These are phyloP conservation scores for Rhizopogon roseolus DNA, from an alignment of 768 basidiomycete species.

Conservation along the genomic window DNA sequence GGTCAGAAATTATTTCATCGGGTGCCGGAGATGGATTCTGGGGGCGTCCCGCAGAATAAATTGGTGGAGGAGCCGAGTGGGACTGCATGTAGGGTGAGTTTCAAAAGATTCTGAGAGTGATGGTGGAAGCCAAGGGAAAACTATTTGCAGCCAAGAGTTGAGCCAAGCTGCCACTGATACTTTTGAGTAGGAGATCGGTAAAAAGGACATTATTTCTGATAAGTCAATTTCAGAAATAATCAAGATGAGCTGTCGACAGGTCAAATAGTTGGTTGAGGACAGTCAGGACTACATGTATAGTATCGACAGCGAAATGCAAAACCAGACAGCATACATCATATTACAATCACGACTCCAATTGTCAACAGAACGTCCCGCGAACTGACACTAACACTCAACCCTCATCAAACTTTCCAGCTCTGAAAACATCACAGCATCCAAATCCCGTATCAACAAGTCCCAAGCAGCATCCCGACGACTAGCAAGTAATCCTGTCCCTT, in stretches of 20 bases:
- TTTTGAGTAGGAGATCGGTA: background rate
- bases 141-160: too few species aligned
- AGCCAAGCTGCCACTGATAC: background rate
- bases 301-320: constrained; percentile 1
- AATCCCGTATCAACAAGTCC: constrained; percentile 69
- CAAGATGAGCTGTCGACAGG: background rate
- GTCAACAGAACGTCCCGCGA: background rate
- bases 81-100: constrained; percentile 18
- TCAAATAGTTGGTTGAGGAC: background rate
- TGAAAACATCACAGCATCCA: constrained; percentile 70
- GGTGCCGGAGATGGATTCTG: constrained; percentile 12
- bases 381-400: constrained; percentile 40
- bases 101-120: background rate
- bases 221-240: constrained; percentile 1
- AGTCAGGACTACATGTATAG: background rate
- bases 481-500: constrained; percentile 70
- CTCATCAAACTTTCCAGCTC: constrained; percentile 79
- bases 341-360: constrained; percentile 2
- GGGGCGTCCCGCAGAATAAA: constrained; percentile 49
- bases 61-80: constrained; percentile 52
- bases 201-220: background rate
- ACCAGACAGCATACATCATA: constrained; percentile 1
- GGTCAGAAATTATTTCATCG: constrained; percentile 20
- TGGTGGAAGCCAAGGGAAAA: background rate
- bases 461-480: constrained; percentile 68